Evolutionary conservation across 192 early-diverging fungal genomes (phyloP).

Genomic region (Rhizophagus sp.): DNA sequence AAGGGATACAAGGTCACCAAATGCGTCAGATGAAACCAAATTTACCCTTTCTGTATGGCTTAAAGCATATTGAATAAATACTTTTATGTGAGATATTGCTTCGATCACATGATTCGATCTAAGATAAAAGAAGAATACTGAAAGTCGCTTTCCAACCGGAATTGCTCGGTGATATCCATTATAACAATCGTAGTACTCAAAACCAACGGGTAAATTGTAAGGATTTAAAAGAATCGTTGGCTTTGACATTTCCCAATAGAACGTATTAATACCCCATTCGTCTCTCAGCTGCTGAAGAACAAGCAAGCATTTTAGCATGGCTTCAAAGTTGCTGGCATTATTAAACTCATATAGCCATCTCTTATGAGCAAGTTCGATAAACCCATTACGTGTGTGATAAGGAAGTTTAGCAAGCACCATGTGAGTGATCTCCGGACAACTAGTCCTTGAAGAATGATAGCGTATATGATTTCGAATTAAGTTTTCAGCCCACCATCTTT

Average conservation of each 20-base stretch:
- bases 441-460: neutral
- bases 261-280: neutral
- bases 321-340: slow-evolving; percentile 34
- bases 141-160: slow-evolving; percentile 14
- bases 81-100: neutral
- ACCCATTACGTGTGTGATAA: neutral
- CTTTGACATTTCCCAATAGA: neutral
- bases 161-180: neutral
- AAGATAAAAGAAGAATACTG: neutral
- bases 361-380: neutral
- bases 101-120: neutral
- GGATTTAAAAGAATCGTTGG: neutral
- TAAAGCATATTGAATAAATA: slow-evolving; percentile 23
- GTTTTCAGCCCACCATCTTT: neutral
- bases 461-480: neutral
- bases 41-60: neutral
- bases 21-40: neutral
- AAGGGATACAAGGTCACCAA: slow-evolving; percentile 20
- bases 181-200: neutral
- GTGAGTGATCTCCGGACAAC: neutral
- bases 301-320: slow-evolving; percentile 35
- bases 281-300: slow-evolving; percentile 13
- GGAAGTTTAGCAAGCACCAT: neutral
- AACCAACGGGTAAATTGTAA: neutral
- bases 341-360: neutral